These are phyloP conservation scores for Tetrapisispora iriomotensis DNA, from an alignment of 805 yeast species.

Conservation along the genomic window DNA sequence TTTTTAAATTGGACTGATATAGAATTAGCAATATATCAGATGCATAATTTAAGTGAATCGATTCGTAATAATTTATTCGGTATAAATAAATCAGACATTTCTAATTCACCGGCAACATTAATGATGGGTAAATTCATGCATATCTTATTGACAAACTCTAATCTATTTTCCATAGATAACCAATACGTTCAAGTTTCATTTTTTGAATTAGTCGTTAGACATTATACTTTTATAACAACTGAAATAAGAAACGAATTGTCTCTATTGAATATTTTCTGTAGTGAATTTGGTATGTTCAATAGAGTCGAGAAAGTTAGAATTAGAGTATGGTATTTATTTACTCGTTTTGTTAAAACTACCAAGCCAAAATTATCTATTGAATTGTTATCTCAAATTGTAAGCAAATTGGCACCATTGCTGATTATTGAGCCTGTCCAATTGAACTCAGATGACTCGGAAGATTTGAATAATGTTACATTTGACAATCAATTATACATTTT, in stretches of 20 bases:
- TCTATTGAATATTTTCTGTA: slow-evolving; percentile 67
- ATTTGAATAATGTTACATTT: slow-evolving; percentile 40
- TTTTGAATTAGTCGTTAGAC: slow-evolving; percentile 79
- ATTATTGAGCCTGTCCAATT: slow-evolving; percentile 36
- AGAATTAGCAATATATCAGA: slow-evolving; percentile 80
- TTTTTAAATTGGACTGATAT: slow-evolving; percentile 62
- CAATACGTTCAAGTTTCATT: slow-evolving; percentile 74
- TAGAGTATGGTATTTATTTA: slow-evolving; percentile 85
- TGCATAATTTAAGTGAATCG: slow-evolving; percentile 69
- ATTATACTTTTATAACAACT: slow-evolving; percentile 43
- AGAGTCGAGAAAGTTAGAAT: slow-evolving; percentile 61
- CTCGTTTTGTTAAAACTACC: slow-evolving; percentile 69
- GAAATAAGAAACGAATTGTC: slow-evolving; percentile 42
- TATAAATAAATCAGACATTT: slow-evolving; percentile 54
- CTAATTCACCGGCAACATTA: slow-evolving; percentile 53
- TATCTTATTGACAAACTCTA: slow-evolving; percentile 22
- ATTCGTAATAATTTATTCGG: slow-evolving; percentile 69
- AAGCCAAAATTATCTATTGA: slow-evolving; percentile 50
- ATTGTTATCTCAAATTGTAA: slow-evolving; percentile 48
- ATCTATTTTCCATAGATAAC: slow-evolving; percentile 46
- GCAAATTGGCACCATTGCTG: slow-evolving; percentile 51
- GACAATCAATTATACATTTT: slow-evolving; percentile 73
- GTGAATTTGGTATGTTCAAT: slow-evolving; percentile 75
- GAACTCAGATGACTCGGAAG: slow-evolving; percentile 31
- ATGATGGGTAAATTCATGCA: slow-evolving; percentile 30